These are phyloP conservation scores for Neurospora sp. DNA, from an alignment of 495 filamentous ascomycete genomes.

Conservation along the genomic window DNA sequence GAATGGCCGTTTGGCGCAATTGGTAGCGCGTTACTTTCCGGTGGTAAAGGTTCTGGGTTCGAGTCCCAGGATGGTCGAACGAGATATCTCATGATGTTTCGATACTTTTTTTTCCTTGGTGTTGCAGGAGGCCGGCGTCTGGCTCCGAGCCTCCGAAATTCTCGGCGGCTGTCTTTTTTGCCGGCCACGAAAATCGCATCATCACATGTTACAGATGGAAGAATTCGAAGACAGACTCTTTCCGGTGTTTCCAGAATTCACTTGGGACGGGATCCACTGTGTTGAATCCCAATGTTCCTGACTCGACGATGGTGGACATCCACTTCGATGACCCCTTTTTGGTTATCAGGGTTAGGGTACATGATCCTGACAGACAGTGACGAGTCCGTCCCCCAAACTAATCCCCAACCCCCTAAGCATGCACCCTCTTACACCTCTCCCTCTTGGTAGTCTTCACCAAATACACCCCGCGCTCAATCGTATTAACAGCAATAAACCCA, in stretches of 20 bases:
- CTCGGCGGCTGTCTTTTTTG: background rate
- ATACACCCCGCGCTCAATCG: constrained; percentile 47
- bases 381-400: background rate
- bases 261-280: background rate
- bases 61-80: background rate
- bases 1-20: background rate
- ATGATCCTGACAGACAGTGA: background rate
- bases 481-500: constrained; percentile 46
- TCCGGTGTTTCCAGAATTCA: background rate
- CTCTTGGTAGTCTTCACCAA: constrained; percentile 21
- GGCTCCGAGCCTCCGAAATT: background rate
- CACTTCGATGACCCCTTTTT: background rate
- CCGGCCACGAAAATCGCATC: background rate
- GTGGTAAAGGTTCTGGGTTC: constrained; percentile 1
- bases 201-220: background rate
- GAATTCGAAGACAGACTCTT: background rate
- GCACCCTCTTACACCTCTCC: background rate
- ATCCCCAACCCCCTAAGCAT: background rate
- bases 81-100: background rate
- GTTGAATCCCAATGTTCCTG: background rate
- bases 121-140: background rate
- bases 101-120: background rate
- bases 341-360: background rate
- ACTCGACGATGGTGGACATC: background rate
- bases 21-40: constrained; percentile 1